Evolutionary conservation across 148 eudicot genomes (phyloP).

Genomic region (Chenopodium suecicum): DNA sequence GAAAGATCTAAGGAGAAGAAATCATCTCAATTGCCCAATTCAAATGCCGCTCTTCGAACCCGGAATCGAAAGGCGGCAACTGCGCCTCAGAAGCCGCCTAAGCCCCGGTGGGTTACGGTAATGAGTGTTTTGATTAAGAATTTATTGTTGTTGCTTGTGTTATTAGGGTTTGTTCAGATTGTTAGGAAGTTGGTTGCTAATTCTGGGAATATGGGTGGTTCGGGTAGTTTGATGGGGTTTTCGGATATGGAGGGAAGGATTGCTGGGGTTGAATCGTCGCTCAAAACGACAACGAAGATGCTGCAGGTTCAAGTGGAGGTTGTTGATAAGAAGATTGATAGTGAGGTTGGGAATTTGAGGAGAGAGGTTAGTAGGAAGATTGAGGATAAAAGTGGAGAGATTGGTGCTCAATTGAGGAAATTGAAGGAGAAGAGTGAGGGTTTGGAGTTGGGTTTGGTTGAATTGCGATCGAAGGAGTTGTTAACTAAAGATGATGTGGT

Average conservation of each 20-base stretch:
- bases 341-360: conserved; percentile 42
- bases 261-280: conserved; percentile 52
- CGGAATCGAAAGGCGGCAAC: conserved; percentile 33
- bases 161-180: conserved; percentile 61
- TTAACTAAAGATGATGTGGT: conserved; percentile 54
- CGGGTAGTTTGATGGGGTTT: conserved; percentile 28
- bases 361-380: conserved; percentile 44
- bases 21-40: conserved; percentile 21
- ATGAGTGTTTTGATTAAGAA: conserved; percentile 61
- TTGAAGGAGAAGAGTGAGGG: conserved; percentile 33
- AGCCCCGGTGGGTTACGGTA: conserved; percentile 60
- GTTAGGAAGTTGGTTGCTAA: conserved; percentile 44
- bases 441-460: conserved; percentile 45
- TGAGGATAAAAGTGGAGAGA: conserved; percentile 40
- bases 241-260: conserved; percentile 61
- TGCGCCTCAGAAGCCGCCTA: conserved; percentile 23
- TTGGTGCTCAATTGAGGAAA: conserved; percentile 37
- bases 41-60: conserved; percentile 24
- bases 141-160: conserved; percentile 44
- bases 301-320: conserved; percentile 73
- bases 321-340: conserved; percentile 55
- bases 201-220: conserved; percentile 13
- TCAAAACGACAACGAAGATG: conserved; percentile 56
- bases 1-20: conserved; percentile 45
- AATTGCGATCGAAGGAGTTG: conserved; percentile 35